Conservation (phyloP, 768 basidiomycete genomes). For the Termitomyces sp. region DNA sequence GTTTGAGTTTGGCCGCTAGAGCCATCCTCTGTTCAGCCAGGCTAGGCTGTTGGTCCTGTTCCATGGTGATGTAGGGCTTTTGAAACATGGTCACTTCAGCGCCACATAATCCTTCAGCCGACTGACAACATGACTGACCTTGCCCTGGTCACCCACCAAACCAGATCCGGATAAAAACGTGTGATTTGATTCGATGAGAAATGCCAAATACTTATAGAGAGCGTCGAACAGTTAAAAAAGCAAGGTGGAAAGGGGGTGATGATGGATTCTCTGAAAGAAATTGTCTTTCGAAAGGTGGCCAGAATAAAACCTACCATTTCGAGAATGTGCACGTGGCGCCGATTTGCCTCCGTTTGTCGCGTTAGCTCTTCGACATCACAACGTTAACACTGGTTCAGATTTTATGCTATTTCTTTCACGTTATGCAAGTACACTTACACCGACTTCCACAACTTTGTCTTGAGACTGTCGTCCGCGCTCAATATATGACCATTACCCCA, state of each 20-base stretch:
- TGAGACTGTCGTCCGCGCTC: background rate
- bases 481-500: background rate
- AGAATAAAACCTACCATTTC: constrained; percentile 17
- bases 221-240: background rate
- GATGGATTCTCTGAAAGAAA: constrained; percentile 12
- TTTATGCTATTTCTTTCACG: background rate
- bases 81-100: constrained; percentile 6
- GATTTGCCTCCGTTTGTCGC: constrained; percentile 30
- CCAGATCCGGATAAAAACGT: constrained; percentile 2
- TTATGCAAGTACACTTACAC: background rate
- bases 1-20: constrained; percentile 87
- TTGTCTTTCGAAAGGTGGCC: no score
- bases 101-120: constrained; percentile 12
- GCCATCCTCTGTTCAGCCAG: constrained; percentile 77
- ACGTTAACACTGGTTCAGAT: no score
- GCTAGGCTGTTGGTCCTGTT: constrained; percentile 47
- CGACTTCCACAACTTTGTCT: background rate
- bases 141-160: constrained; percentile 15
- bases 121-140: constrained; percentile 14
- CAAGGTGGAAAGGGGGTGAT: constrained; percentile 2
- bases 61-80: constrained; percentile 31
- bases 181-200: background rate
- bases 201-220: background rate
- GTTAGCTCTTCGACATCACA: background rate
- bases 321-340: constrained; percentile 29